Evolutionary conservation across 768 basidiomycete genomes (phyloP), one percentile per base, ranked within the genome.

Genomic region (Lyophyllum atratum): DNA sequence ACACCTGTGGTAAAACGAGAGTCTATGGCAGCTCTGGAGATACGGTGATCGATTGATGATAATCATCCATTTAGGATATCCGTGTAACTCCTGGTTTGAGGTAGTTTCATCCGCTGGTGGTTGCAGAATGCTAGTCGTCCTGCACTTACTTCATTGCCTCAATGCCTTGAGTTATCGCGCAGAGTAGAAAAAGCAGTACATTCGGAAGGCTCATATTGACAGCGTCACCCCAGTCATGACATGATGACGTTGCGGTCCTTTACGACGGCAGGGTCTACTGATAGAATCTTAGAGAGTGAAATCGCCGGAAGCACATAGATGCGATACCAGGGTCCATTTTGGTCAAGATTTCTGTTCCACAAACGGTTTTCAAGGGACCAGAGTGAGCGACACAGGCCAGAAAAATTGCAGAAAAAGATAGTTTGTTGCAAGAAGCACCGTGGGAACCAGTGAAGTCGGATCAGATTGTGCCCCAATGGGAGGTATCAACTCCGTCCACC

Each of bases 31-130:
- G 31, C 31, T 37, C 12, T 9, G n/a, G 39, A 40, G 9, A 47
- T 28, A 1, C 26, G 53, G 53, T 39, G 33, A 47, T 31, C 47
- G 53, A 45, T 54, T 54, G 53, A 54, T 54, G 47, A 37, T 7
- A 44, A 54, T 54, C 53, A 24, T 46, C 3, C 25, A 31, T 34
- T 22, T 34, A 19, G 3, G 11, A 19, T 29, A 28, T 25, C 11
- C 21, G 19, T 6, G n/a, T 42, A 42, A 21, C 21, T 42, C 21
- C n/a, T 6, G 40, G 4, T 10, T 29, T 9, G 22, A 47, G 17
- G 19, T 28, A 15, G 6, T 29, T 47, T 17, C 15, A 29, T n/a
- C 26, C 37, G 37, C 4, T 39, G n/a, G 37, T 15, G 9, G 37
- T 14, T 14, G 37, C 9, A 21, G 9, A 44, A 44, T 19, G 26